These are phyloP conservation scores for Penicillium roqueforti DNA, from an alignment of 495 filamentous ascomycete species.

Conservation along the genomic window DNA sequence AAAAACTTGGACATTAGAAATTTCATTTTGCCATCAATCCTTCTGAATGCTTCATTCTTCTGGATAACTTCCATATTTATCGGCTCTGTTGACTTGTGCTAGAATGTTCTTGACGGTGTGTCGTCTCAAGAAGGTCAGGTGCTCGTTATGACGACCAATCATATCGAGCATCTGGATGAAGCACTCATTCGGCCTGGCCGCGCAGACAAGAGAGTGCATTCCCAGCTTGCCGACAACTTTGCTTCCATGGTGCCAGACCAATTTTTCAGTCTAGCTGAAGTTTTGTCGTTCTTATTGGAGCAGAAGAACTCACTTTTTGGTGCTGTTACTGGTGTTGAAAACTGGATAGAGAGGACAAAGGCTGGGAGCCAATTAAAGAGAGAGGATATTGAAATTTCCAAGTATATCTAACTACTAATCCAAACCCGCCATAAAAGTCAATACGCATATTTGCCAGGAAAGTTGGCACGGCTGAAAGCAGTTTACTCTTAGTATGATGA, in stretches of 20 bases:
- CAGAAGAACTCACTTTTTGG: conserved; percentile 11
- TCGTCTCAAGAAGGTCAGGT: conserved; percentile 61
- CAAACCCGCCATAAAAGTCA: background rate
- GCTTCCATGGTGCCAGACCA: conserved; percentile 13
- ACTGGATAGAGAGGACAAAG: too few species aligned
- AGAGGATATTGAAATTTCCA: too few species aligned
- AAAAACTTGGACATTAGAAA: background rate
- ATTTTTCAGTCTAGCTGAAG: conserved; percentile 20
- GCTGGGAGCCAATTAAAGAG: too few species aligned
- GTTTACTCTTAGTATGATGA: too few species aligned
- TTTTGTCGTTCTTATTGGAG: conserved; percentile 18
- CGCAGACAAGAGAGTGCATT: conserved; percentile 44
- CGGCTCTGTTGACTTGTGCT: too few species aligned
- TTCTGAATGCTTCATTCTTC: background rate
- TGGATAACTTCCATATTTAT: background rate
- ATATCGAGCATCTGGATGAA: conserved; percentile 58
- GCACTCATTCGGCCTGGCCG: conserved; percentile 64
- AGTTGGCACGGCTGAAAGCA: too few species aligned
- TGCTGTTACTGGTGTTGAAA: conserved; percentile 13
- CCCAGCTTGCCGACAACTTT: conserved; percentile 15
- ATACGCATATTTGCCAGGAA: background rate
- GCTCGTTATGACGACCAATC: conserved; percentile 71
- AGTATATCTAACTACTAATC: background rate
- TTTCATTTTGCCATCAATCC: background rate
- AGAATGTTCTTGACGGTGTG: conserved; percentile 66